A percentile compares a stretch with the other conserved stretches of the same genome.
phyloP scores from a whole-genome alignment of 805 yeast species.

The Cephaloascus fragrans region DNA sequence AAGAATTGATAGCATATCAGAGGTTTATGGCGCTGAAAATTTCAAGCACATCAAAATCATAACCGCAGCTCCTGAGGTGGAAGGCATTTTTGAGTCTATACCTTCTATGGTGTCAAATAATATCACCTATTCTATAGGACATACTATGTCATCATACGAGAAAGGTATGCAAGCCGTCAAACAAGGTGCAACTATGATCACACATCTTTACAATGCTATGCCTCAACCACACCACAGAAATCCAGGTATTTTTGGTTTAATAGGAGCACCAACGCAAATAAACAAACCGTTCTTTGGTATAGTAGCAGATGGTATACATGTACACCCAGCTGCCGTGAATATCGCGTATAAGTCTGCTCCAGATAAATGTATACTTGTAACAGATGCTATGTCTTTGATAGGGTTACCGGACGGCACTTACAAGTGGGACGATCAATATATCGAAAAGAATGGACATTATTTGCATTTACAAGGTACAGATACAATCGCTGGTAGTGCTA shows the following conservation, averaged over 20 bases:
- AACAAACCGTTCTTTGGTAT: conserved; percentile 40
- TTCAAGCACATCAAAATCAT: conserved; percentile 23
- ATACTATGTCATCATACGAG: conserved; percentile 26
- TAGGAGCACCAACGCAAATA: conserved; percentile 11
- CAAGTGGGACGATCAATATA: conserved; percentile 37
- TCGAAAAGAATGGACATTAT: conserved; percentile 36
- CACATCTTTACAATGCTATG: conserved; percentile 57
- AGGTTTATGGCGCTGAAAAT: conserved; percentile 31
- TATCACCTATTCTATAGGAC: conserved; percentile 36
- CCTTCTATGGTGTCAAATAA: conserved; percentile 20
- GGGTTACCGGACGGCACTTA: conserved; percentile 51
- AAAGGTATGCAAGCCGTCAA: conserved; percentile 29
- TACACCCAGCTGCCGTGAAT: conserved; percentile 42
- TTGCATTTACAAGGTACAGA: conserved; percentile 41
- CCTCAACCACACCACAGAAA: conserved; percentile 49
- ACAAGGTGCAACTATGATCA: conserved; percentile 49
- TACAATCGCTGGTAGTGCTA: conserved; percentile 56
- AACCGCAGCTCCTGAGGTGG: conserved; percentile 44
- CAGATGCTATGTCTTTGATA: conserved; percentile 50
- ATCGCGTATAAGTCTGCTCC: conserved; percentile 42
- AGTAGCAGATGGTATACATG: conserved; percentile 51
- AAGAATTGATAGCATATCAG: conserved; percentile 16
- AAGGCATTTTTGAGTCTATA: conserved; percentile 34
- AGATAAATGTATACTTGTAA: conserved; percentile 43
- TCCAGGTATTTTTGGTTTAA: conserved; percentile 45